Conservation (phyloP, 164 flowering plant species). For the Nymphaea thermarum region DNA sequence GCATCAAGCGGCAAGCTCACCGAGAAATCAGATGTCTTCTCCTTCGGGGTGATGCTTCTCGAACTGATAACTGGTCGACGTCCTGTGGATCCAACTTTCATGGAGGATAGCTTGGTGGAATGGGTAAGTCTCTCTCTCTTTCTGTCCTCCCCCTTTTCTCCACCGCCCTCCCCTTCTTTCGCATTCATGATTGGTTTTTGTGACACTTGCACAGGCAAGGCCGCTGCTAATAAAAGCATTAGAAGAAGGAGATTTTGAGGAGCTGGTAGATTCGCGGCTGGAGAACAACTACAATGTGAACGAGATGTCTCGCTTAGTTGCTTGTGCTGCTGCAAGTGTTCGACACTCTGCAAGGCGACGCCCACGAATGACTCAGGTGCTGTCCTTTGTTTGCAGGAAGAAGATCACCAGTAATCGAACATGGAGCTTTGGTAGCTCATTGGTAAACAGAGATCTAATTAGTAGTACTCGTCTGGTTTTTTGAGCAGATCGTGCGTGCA, state of each 20-base stretch:
- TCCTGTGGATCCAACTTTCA: constrained; percentile 42
- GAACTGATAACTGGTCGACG: constrained; percentile 62
- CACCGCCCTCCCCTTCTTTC: not conserved
- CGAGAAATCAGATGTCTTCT: constrained; percentile 78
- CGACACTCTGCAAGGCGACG: constrained; percentile 61
- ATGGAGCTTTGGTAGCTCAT: too few species aligned
- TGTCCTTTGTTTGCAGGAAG: not conserved
- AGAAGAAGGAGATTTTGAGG: constrained; percentile 36
- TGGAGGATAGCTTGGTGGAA: constrained; percentile 69
- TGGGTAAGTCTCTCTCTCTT: constrained; percentile 42
- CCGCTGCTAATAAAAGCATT: constrained; percentile 35
- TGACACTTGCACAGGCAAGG: constrained; percentile 32
- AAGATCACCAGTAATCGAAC: not conserved
- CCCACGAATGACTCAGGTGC: constrained; percentile 79
- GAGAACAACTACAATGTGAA: constrained; percentile 26
- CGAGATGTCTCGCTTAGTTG: constrained; percentile 55
- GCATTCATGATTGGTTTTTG: not conserved
- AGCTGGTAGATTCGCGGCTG: constrained; percentile 48
- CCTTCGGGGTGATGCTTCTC: constrained; percentile 71
- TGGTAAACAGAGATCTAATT: too few species aligned
- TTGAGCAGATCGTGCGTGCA: constrained; percentile 35
- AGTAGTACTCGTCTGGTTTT: not conserved
- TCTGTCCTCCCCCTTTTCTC: not conserved
- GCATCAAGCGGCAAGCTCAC: constrained; percentile 71
- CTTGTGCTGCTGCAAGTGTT: constrained; percentile 49